Percentiles rank a stretch among this genome's conserved stretches.
Conservation (phyloP, 306 rosid species). For the Corylus avellana region DNA sequence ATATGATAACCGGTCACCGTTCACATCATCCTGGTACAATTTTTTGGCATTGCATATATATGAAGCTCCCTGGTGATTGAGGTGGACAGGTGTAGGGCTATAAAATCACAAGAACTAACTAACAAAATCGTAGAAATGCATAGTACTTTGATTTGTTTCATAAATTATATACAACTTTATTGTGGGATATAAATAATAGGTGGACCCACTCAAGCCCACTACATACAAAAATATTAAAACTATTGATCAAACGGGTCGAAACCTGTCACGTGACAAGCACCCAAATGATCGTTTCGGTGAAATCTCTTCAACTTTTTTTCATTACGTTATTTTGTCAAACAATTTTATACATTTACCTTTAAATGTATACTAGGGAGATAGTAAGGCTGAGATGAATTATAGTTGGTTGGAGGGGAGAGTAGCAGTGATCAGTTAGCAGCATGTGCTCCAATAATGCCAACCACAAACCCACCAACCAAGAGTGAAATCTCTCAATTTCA, state of each 20-base stretch:
- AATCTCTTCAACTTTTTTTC: too few relatives aligned
- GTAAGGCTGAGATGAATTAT: conserved; percentile 33
- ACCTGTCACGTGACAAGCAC: too few relatives aligned
- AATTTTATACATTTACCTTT: background rate
- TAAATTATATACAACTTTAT: background rate
- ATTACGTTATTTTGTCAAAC: too few relatives aligned
- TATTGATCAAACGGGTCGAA: too few relatives aligned
- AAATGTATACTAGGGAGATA: background rate
- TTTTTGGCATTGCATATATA: background rate
- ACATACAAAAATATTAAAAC: too few relatives aligned
- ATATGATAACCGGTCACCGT: conserved; percentile 4
- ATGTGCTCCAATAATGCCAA: conserved; percentile 61
- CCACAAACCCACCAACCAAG: conserved; percentile 47
- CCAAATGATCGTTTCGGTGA: too few relatives aligned
- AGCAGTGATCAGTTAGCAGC: conserved; percentile 46
- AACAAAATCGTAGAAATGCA: background rate
- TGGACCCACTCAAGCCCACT: too few relatives aligned
- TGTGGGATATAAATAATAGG: too few relatives aligned
- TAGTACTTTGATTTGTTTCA: background rate
- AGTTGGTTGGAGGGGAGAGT: conserved; percentile 48
- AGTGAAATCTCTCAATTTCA: conserved; percentile 35
- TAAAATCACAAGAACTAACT: background rate
- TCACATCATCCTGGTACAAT: conserved; percentile 18
- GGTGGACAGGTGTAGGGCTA: background rate
- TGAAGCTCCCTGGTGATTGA: conserved; percentile 20